Evolutionary conservation across 805 yeast species (phyloP), one percentile per base, ranked within the genome.

Genomic region (Candida michaelii): DNA sequence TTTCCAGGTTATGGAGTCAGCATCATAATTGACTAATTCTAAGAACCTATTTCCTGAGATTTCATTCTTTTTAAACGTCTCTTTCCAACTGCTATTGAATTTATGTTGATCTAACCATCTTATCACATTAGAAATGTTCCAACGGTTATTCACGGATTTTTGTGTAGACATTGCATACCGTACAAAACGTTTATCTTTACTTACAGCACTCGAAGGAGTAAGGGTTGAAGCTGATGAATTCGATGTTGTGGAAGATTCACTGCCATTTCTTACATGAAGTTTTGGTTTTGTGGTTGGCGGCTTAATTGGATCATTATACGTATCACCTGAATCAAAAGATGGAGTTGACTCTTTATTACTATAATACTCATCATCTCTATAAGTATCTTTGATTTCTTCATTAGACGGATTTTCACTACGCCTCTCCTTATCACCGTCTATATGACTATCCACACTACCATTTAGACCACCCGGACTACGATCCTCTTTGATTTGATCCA

Each of bases 51-150:
- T 74, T 0, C 89, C 89, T 8, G 72, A 65, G 2, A 89, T 67
- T 38, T 78, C 77, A 46, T 79, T 71, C 32, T 71, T 70, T 30
- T 65, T 65, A 60, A 89, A 85, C 13, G 81, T 74, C 4, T 70
- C 76, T n/a, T 76, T 67, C 97, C 97, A 89, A 11, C 82, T 68
- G 3, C 73, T 76, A 50, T 84, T 83, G 62, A 89, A 89, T 15
- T 76, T 72, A 57, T 89, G 74, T n/a, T 61, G 52, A 6, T 75
- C 81, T 18, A 89, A 69, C 95, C 96, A 89, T 36, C 65, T 58
- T 0, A 72, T 45, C 1, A 89, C 90, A 40, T 85, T 71, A n/a
- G 74, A 79, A 48, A 76, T 65, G 1, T 83, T 79, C 97, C 97
- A 89, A 45, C 79, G 82, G 5, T 70, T 72, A 12, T 45, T 42